Conservation (phyloP, 768 basidiomycete genomes). For the Tricholoma sp. region DNA sequence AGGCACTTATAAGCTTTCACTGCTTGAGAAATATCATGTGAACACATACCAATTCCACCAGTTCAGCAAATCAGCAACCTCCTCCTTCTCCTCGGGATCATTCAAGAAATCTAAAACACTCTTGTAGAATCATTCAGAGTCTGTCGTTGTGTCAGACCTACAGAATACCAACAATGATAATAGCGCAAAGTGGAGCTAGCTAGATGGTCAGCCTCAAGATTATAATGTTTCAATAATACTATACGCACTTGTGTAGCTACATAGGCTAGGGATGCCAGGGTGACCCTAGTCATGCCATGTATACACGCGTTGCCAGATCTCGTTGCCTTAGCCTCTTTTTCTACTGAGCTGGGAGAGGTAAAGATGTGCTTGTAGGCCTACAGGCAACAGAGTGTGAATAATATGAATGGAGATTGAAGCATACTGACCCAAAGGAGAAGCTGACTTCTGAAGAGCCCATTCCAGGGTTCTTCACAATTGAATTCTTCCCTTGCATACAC, state of each 20-base stretch:
- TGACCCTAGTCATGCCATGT: no score
- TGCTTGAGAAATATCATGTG: neutral
- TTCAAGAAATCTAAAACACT: neutral
- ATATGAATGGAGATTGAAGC: neutral
- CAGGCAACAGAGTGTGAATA: no score
- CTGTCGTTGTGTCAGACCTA: neutral
- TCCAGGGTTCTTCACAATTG: no score
- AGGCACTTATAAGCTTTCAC: no score
- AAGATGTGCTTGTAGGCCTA: neutral
- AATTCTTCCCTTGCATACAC: no score
- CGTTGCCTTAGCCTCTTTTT: no score
- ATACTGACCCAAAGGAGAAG: no score
- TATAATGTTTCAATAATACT: neutral
- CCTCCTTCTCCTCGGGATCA: neutral
- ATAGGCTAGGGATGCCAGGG: no score
- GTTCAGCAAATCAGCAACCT: neutral
- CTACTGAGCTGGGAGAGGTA: no score
- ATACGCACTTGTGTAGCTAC: no score
- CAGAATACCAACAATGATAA: neutral
- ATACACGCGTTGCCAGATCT: no score
- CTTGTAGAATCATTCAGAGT: constrained; percentile 1
- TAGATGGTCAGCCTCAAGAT: neutral
- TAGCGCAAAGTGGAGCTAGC: constrained; percentile 1
- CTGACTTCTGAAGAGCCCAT: no score
- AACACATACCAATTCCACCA: constrained; percentile 4